Evolutionary conservation across 495 filamentous ascomycete species (phyloP), one percentile per base, ranked within the genome.

Genomic region (Aspergillus kassunensis): DNA sequence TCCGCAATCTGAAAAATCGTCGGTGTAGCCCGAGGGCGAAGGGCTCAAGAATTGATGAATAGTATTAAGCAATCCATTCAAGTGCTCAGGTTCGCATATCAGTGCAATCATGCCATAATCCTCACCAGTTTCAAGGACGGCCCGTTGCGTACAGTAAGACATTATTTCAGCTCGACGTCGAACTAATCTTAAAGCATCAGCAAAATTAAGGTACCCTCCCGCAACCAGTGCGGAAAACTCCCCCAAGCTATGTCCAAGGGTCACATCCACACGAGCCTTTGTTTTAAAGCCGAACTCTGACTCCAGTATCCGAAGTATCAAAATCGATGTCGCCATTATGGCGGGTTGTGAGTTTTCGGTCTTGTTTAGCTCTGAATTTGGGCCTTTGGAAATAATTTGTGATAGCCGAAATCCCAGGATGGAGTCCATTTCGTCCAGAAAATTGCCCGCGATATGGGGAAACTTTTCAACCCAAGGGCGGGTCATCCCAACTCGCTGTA

Each of bases 291-390:
- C 85, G 57, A 91, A 96, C 40, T 96, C 86, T 29, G 81, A 66
- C 67, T 97, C 89, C 44, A 98, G 79, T 49, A 98, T 86, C 41
- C 90, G 85, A 29, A 97, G 81, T 55, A 97, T 95, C 20, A 96
- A 74, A 59, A 97, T 80, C 20, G 89, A 95, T 5, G 90, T 90
- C 12, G 91, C 88, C 86, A 98, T 92, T 66, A 97, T 93, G 41
- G 93, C 92, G 0, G 93, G 93, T 68, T 98, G 93, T 9, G 93
- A 86, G 61, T 96, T 89, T 51, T 85, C 82, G 11, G 93, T 97
- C 42, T 80, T 78, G 31, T 88, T 92, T 51, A 98, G 79, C 16
- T 73, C 72, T 18, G 80, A 78, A 56, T 84, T 85, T 0, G 93
- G 88, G 0, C 93, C 92, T 1, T 88, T 71, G 29, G 81, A 78